Conservation (phyloP, 2,329 filamentous ascomycete species). For the Neodidymelliopsis sp. region DNA sequence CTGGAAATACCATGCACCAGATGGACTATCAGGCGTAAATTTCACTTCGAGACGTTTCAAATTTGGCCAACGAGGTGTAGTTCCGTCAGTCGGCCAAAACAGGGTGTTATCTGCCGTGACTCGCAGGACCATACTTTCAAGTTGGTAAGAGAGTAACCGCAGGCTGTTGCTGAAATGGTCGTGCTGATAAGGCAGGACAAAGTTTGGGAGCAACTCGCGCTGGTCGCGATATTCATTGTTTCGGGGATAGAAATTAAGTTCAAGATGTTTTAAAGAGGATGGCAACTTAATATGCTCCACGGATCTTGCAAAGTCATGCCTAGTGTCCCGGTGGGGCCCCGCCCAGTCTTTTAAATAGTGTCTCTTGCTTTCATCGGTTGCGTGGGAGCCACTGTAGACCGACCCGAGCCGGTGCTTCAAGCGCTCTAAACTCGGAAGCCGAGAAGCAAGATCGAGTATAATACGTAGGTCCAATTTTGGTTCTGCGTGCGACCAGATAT, state of each 20-base stretch:
- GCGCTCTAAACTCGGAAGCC: too few species aligned
- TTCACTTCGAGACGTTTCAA: conserved; percentile 21
- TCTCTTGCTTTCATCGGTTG: too few species aligned
- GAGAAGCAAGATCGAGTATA: conserved; percentile 18
- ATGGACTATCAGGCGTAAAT: conserved; percentile 22
- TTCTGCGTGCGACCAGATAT: neutral
- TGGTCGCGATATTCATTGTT: conserved; percentile 10
- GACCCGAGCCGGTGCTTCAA: too few species aligned
- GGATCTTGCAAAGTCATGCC: too few species aligned
- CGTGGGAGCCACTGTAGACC: conserved; percentile 15
- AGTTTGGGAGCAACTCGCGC: conserved; percentile 8
- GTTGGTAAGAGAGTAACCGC: conserved; percentile 20
- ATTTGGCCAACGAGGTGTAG: conserved; percentile 21
- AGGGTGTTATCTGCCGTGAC: conserved; percentile 22
- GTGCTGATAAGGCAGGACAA: conserved; percentile 14
- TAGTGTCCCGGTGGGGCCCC: too few species aligned
- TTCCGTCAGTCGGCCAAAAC: conserved; percentile 22
- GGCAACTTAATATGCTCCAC: too few species aligned
- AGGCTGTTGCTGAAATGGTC: conserved; percentile 29
- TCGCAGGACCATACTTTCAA: conserved; percentile 16
- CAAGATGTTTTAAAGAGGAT: conserved; percentile 16
- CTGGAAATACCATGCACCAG: conserved; percentile 28
- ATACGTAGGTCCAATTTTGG: conserved; percentile 23
- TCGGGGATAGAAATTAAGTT: conserved; percentile 16
- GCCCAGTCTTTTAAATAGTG: too few species aligned